Base-by-base conservation (phyloP, 495 filamentous ascomycete species). In the Rostrohypoxylon terebratum region DNA sequence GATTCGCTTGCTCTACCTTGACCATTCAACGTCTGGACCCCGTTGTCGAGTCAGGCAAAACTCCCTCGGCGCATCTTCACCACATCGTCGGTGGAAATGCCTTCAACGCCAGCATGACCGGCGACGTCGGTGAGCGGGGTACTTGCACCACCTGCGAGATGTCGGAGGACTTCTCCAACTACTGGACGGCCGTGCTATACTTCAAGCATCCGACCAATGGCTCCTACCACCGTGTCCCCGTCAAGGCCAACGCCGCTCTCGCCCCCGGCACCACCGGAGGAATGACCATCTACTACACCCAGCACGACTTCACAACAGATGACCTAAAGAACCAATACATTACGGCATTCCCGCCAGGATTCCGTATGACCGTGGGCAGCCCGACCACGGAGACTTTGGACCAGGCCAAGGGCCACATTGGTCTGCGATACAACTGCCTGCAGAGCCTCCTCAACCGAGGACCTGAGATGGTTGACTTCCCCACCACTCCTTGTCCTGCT, bases 331-430 rank as follows among this genome's bases (percentile, higher is more conserved):
- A 74, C 45, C 77, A 81, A 48, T 58, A 75, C 50, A 85, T 87
- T 54, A 85, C 78, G 0, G 74, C 81, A 1, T 87, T 87, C 79
- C 74, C 75, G 67, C 83, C 83, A 2, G 84, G 85, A 40, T 87
- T 87, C 82, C 84, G 85, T 59, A 87, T 87, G 85, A 83, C 82
- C 0, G 83, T 87, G 59, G 84, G 85, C 69, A 81, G 64, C 72
- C 82, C 84, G 44, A 75, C 81, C 36, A 80, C 76, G 13, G 77
- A 55, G 45, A 68, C 60, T 16, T 55, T 77, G 13, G 69, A 77
- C 5, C 60, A 84, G 13, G 73, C 72, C 50, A 72, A 72, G 68
- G 67, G 63, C 6, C 78, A 81, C 59, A 70, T 76, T 57, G 85
- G 85, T 45, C 82, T 87, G 20, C 77, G 81, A 28, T 87, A 82